A percentile compares a stretch with the other conserved stretches of the same genome.
phyloP scores from a whole-genome alignment of 495 filamentous ascomycete genomes.

The Oleoguttula mirabilis region DNA sequence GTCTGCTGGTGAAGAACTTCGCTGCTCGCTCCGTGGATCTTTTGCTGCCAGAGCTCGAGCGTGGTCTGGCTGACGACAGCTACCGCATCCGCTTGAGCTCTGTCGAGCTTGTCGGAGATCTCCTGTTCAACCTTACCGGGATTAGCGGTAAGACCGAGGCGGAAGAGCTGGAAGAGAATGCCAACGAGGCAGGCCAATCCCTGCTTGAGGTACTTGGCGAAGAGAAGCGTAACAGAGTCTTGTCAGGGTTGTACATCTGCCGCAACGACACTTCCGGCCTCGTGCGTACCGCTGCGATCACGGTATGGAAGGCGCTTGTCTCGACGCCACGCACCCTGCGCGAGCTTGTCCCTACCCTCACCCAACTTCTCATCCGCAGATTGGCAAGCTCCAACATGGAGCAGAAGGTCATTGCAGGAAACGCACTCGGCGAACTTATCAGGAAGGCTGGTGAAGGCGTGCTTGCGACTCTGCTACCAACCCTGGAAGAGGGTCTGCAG shows the following conservation, averaged over 20 bases:
- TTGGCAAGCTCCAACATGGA: conserved; percentile 94
- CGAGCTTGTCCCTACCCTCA: conserved; percentile 86
- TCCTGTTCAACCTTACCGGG: conserved; percentile 95
- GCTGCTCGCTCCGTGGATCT: conserved; percentile 87
- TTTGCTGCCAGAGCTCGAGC: conserved; percentile 84
- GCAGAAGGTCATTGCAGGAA: conserved; percentile 95
- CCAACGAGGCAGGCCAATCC: conserved; percentile 75
- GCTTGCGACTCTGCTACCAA: conserved; percentile 73
- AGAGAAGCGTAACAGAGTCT: conserved; percentile 86
- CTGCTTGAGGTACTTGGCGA: conserved; percentile 87
- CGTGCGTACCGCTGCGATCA: conserved; percentile 79
- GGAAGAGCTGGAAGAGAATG: conserved; percentile 67
- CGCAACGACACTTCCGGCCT: conserved; percentile 91
- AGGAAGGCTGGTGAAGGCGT: conserved; percentile 93
- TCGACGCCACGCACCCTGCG: conserved; percentile 86
- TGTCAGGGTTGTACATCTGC: conserved; percentile 93
- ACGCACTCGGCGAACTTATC: conserved; percentile 90
- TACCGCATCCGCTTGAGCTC: conserved; percentile 96
- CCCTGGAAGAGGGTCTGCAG: conserved; percentile 84
- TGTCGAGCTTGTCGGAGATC: conserved; percentile 90
- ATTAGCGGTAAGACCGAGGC: conserved; percentile 74
- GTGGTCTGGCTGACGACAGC: conserved; percentile 87
- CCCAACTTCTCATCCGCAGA: conserved; percentile 84
- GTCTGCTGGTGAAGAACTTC: conserved; percentile 94
- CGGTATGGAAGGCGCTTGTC: conserved; percentile 93